phyloP scores from a whole-genome alignment of 2,329 filamentous ascomycete species.

The Herpomyces periplanetae region DNA sequence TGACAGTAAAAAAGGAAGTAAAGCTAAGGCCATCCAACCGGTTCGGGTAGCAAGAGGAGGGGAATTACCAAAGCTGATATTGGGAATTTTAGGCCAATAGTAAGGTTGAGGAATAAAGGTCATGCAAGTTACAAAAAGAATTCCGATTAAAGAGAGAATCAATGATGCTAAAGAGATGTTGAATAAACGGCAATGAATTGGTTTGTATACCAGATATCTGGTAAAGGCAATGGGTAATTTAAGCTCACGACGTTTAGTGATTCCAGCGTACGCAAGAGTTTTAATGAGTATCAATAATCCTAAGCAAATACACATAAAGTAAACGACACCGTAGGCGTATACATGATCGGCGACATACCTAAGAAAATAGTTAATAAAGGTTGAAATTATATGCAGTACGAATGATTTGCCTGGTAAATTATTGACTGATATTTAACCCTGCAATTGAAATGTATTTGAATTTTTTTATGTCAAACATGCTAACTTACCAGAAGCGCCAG shows the following conservation, averaged over 20 bases:
- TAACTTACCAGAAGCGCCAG: constrained; percentile 12
- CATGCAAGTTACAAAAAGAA: constrained; percentile 9
- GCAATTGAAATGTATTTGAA: too few relatives aligned
- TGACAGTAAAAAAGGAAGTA: too few relatives aligned
- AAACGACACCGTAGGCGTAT: constrained; percentile 12
- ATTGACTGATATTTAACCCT: too few relatives aligned
- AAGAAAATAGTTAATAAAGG: too few relatives aligned
- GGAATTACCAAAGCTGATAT: constrained; percentile 11
- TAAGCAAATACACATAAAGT: constrained; percentile 7
- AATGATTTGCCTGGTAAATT: too few relatives aligned
- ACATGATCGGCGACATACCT: constrained; percentile 16
- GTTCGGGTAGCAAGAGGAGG: constrained; percentile 14
- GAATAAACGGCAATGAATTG: constrained; percentile 11
- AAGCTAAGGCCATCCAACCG: too few relatives aligned
- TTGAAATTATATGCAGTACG: too few relatives aligned
- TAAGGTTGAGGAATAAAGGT: constrained; percentile 13
- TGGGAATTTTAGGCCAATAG: constrained; percentile 13
- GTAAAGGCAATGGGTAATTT: constrained; percentile 9
- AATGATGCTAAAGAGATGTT: constrained; percentile 8
- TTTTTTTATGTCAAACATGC: constrained; percentile 1
- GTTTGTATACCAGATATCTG: constrained; percentile 7
- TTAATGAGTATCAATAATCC: constrained; percentile 5
- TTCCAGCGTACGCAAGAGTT: constrained; percentile 5
- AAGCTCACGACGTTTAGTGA: constrained; percentile 8
- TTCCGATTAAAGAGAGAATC: constrained; percentile 12